Evolutionary conservation across 495 filamentous ascomycete species (phyloP).

Genomic region (Trichoderma orchidacearum): DNA sequence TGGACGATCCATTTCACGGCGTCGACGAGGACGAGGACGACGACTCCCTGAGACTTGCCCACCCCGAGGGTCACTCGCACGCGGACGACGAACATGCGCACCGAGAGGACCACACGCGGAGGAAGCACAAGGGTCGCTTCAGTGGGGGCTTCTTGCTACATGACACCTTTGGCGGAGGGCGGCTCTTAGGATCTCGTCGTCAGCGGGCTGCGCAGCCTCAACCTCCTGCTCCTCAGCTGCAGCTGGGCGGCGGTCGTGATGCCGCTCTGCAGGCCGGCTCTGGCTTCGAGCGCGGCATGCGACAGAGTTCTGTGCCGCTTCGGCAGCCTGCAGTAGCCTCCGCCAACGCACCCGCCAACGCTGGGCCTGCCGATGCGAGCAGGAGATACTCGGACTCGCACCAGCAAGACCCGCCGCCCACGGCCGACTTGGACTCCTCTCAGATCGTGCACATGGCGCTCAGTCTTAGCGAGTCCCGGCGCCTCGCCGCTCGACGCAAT

Average conservation of each 20-base stretch:
- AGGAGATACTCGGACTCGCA: not conserved
- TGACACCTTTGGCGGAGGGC: conserved; percentile 9
- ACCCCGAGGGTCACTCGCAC: conserved; percentile 8
- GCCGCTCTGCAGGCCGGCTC: not conserved
- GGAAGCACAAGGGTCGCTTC: conserved; percentile 25
- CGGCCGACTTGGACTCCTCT: conserved; percentile 57
- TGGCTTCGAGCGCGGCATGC: not conserved
- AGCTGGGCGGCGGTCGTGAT: not conserved
- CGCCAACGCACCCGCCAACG: conserved; percentile 8
- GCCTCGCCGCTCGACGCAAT: conserved; percentile 42
- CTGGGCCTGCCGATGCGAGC: conserved; percentile 8
- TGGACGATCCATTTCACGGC: conserved; percentile 5
- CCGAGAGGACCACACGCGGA: conserved; percentile 8
- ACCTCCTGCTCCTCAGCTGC: not conserved
- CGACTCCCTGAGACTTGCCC: conserved; percentile 9
- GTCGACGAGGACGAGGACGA: conserved; percentile 9
- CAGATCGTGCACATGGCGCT: conserved; percentile 86
- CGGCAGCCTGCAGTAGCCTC: not conserved
- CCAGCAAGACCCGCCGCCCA: not conserved
- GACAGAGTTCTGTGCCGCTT: conserved; percentile 10
- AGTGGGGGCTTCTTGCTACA: conserved; percentile 32
- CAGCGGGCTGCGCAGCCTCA: not conserved
- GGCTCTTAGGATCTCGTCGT: not conserved
- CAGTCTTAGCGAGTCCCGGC: conserved; percentile 73
- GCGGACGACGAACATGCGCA: conserved; percentile 9